Conservation (phyloP, 225 moss, liverwort and hornwort species). For the Pleurozium schreberi region DNA sequence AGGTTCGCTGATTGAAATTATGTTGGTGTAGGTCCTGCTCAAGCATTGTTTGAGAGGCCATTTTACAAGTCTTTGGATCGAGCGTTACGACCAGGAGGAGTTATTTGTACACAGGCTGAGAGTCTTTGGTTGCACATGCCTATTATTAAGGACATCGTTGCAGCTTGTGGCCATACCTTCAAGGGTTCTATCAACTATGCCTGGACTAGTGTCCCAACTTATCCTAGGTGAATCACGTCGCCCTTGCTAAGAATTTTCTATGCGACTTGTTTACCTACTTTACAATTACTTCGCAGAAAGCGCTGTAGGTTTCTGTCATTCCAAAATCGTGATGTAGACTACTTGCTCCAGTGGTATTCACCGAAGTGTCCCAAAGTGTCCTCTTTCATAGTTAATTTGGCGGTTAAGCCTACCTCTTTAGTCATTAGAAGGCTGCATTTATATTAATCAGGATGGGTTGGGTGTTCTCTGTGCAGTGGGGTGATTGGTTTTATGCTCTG, state of each 20-base stretch:
- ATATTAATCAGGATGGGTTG: background rate
- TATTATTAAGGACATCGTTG: constrained; percentile 81
- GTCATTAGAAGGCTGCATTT: background rate
- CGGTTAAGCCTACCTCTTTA: background rate
- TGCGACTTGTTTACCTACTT: background rate
- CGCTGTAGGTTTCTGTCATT: background rate
- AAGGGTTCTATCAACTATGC: constrained; percentile 94
- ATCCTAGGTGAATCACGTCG: constrained; percentile 55
- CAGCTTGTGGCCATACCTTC: constrained; percentile 68
- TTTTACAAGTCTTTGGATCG: constrained; percentile 87
- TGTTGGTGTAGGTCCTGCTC: constrained; percentile 70
- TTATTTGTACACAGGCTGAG: constrained; percentile 95
- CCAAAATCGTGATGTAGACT: background rate
- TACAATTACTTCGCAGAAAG: background rate
- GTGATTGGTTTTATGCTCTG: constrained; percentile 98
- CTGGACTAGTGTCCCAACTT: constrained; percentile 96
- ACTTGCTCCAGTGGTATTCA: background rate
- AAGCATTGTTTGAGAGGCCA: constrained; percentile 91
- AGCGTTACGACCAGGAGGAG: constrained; percentile 92
- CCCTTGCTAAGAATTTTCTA: background rate
- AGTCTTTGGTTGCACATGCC: constrained; percentile 95
- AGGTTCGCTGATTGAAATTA: background rate
- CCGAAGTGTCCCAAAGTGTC: background rate
- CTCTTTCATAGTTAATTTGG: background rate
- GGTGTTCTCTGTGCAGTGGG: constrained; percentile 66